These are phyloP conservation scores for Heliamphora pulchella DNA, from an alignment of 179 eudicot genomes.

Conservation along the genomic window DNA sequence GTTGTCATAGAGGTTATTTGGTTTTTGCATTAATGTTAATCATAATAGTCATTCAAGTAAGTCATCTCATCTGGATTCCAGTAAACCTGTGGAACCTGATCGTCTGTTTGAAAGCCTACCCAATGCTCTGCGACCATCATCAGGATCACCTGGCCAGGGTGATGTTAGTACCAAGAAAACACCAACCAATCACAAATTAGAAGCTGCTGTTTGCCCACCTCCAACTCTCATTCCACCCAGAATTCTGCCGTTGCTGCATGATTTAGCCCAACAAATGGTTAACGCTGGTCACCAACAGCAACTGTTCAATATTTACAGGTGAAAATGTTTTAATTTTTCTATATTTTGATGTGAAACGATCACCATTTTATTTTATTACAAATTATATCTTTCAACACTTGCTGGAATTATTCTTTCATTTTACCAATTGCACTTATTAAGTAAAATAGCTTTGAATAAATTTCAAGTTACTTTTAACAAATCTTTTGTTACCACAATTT, in stretches of 20 bases:
- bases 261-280: slow-evolving; percentile 61
- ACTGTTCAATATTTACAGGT: slow-evolving; percentile 58
- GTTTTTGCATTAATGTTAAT: not conserved
- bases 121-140: slow-evolving; percentile 47
- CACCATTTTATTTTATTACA: not conserved
- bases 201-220: slow-evolving; percentile 33
- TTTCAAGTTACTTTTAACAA: no score
- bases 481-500: no score
- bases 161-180: slow-evolving; percentile 32
- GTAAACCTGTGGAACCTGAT: slow-evolving; percentile 90
- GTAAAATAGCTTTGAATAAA: not conserved
- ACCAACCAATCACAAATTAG: slow-evolving; percentile 30
- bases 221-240: slow-evolving; percentile 60
- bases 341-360: not conserved
- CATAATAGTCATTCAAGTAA: not conserved
- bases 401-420: not conserved
- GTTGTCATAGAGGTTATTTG: not conserved
- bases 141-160: slow-evolving; percentile 42
- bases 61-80: slow-evolving; percentile 35
- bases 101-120: slow-evolving; percentile 76
- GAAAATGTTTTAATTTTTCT: slow-evolving; percentile 1
- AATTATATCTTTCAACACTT: not conserved
- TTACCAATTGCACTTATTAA: slow-evolving; percentile 4
- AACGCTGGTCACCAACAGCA: slow-evolving; percentile 78
- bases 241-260: slow-evolving; percentile 61